Base-by-base conservation (phyloP, 176 grass and related monocot genomes). In the Leersia perrieri region DNA sequence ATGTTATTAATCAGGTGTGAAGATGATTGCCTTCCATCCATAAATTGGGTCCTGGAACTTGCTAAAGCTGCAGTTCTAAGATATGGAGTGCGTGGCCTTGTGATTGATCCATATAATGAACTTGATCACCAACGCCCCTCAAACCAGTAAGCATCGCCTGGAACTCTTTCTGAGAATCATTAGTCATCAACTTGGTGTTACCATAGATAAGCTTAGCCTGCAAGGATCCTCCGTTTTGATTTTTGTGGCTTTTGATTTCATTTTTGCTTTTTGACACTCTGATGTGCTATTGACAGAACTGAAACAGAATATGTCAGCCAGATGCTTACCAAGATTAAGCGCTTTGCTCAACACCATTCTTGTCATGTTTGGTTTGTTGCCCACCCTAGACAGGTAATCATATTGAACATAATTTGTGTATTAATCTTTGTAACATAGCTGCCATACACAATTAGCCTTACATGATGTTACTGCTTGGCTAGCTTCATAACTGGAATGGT, bases 321-420 rank as follows among this genome's bases (percentile, higher is more conserved):
- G 79, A 99, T 95, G 73, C 88, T 99, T 83, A 91, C 93, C 26
- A 87, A 80, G 79, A 85, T 99, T 70, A 99, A 99, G 80, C 90
- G 96, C 49, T 99, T 99, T 91, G 96, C 93, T 35, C 93, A 99
- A 60, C 91, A 96, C 68, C 91, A 99, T 79, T 91, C 91, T 61
- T 99, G 97, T 29, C 97, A 99, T 84, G 97, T 99, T 34, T 99
- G 97, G 97, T 96, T 99, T 91, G 97, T 99, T 87, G 97, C 97
- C 2, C 97, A 99, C 74, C 97, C 97, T 51, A 95, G 83, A 88
- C 97, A 99, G 97, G 97, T 99, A 91, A 77, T 55, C 38, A 76
- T 67, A 72, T 27, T 65, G 22, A 66, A 53, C 34, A n/a, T 62
- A 41, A 32, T 71, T 71, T 72, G 20, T 15, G 29, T 86, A 26